Evolutionary conservation across 164 flowering plant species (phyloP).

Genomic region (Magnolia sinica): DNA sequence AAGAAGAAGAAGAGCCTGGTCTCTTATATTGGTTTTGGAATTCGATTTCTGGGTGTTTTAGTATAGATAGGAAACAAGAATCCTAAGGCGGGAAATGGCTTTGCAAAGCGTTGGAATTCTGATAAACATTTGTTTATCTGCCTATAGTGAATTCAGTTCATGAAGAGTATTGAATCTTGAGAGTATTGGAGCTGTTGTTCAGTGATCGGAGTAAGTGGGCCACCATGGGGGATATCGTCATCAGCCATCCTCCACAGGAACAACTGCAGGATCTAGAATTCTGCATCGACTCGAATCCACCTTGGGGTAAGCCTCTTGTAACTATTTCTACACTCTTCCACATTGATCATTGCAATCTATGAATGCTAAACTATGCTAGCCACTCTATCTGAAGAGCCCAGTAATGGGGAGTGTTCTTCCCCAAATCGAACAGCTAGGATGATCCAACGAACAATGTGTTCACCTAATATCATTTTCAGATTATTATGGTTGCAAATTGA

Average conservation of each 20-base stretch:
- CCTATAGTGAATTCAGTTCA: not conserved
- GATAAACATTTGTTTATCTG: not conserved
- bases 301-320: constrained; percentile 59
- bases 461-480: not conserved
- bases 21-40: not conserved
- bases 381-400: not conserved
- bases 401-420: not conserved
- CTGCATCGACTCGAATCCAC: constrained; percentile 86
- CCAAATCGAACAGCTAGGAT: not conserved
- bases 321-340: not conserved
- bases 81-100: not conserved
- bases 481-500: not conserved
- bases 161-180: not conserved
- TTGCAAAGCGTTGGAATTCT: not conserved
- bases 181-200: not conserved
- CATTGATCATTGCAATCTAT: not conserved
- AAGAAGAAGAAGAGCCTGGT: not conserved
- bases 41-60: not conserved
- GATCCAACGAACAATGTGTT: not conserved
- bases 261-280: constrained; percentile 84
- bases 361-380: no score
- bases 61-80: not conserved
- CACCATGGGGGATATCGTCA: constrained; percentile 28
- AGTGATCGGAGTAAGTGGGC: not conserved
- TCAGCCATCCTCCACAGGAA: constrained; percentile 76